Evolutionary conservation across 75 land plant species (phyloP).

Genomic region (Cryptomeria japonica): DNA sequence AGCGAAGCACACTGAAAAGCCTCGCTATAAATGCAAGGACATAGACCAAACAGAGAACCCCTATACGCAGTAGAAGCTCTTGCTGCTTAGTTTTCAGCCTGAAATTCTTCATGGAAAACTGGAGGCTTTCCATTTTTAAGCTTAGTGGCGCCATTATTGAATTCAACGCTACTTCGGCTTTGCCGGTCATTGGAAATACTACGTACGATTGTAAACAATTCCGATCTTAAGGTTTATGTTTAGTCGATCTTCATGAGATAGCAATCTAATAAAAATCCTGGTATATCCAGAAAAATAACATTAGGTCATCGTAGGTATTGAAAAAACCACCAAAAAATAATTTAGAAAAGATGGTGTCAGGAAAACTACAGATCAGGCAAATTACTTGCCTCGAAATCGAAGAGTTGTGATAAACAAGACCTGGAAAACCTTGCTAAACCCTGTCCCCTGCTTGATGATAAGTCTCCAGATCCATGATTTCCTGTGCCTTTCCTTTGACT

Average conservation of each 20-base stretch:
- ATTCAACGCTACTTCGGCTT: neutral
- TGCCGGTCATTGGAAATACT: slow-evolving; percentile 1
- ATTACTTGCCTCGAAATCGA: neutral
- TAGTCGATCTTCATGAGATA: neutral
- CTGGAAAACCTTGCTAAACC: neutral
- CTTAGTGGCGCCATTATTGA: slow-evolving; percentile 4
- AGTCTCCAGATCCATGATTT: neutral
- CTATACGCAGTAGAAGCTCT: slow-evolving; percentile 85
- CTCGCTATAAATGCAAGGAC: slow-evolving; percentile 88
- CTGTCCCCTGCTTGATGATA: neutral
- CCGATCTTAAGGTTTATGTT: neutral
- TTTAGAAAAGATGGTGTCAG: neutral
- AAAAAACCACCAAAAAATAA: neutral
- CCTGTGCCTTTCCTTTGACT: neutral
- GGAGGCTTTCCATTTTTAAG: slow-evolving; percentile 6
- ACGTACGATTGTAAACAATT: neutral
- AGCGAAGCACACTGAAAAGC: slow-evolving; percentile 92
- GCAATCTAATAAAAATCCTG: neutral
- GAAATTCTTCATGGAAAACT: slow-evolving; percentile 40
- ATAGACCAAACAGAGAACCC: slow-evolving; percentile 74
- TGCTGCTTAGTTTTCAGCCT: slow-evolving; percentile 90
- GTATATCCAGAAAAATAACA: neutral
- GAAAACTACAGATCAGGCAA: neutral
- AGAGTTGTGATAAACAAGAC: neutral
- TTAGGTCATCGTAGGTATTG: neutral